Evolutionary conservation across 164 flowering plant species (phyloP), one percentile per base, ranked within the genome.

Genomic region (Dillenia suffruticosa): DNA sequence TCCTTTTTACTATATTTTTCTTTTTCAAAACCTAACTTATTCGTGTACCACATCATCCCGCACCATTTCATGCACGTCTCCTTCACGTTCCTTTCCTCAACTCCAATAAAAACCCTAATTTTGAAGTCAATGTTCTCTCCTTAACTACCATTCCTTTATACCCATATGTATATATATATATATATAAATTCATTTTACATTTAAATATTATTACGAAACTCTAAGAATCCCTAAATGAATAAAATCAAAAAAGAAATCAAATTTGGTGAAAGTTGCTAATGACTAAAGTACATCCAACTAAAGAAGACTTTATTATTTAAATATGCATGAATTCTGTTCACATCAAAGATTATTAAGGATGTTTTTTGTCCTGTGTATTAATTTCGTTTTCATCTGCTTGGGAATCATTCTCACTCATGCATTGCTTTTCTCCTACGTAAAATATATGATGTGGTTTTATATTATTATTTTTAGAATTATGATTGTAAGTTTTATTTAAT

Each of bases 31-130:
- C 68, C 62, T 19, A 62, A 56, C 60, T 15, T 57, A 47, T 7
- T 32, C 40, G 6, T 32, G 40, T 5, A 32, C 40, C 40, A 4
- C 40, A 32, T 32, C 40, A 7, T 32, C 40, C 24, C 43, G 61
- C 15, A 49, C 49, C 66, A 45, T 66, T 65, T 74, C 92, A 86
- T 83, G 96, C 92, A 86, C 87, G 90, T 84, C 89, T 77, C 51
- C 71, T 63, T 80, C 90, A 83, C 81, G 83, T 81, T 73, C 76
- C 73, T 75, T 69, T 68, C 17, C 22, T n/a, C 10, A 9, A 47
- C 2, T 12, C 45, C 46, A 56, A 11, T 32, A 63, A 15, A 68
- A 65, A 54, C 59, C 70, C 64, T 58, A 51, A 59, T 13, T 15
- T 10, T n/a, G 53, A 46, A 58, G 55, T 61, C 63, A 63, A 72